A percentile compares a stretch with the other conserved stretches of the same genome.
phyloP scores from a whole-genome alignment of 1,284 basidiomycete genomes.

The Ceratobasidium sp. region DNA sequence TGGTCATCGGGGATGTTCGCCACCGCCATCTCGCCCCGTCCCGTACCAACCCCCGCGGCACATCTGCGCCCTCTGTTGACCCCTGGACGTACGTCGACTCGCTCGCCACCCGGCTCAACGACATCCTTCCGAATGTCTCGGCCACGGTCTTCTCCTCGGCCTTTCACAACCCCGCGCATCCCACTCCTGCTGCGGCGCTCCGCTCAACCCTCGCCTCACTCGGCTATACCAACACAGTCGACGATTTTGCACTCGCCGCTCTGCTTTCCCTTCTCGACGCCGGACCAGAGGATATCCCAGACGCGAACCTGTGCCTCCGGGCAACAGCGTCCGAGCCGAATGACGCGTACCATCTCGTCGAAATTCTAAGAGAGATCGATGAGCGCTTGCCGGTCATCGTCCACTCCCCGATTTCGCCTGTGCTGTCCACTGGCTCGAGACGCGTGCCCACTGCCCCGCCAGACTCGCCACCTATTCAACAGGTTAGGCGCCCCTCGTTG shows the following conservation, averaged over 20 bases:
- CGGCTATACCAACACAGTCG: conserved; percentile 30
- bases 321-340: conserved; percentile 42
- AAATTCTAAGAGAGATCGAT: conserved; percentile 43
- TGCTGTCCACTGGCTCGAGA: background rate
- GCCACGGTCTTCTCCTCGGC: conserved; percentile 31
- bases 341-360: conserved; percentile 42
- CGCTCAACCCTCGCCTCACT: conserved; percentile 31
- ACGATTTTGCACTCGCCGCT: conserved; percentile 39
- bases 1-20: conserved; percentile 39
- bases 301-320: conserved; percentile 43
- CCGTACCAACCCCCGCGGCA: background rate
- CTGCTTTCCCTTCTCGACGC: conserved; percentile 21
- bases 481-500: background rate
- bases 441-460: conserved; percentile 25
- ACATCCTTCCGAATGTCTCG: conserved; percentile 35
- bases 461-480: conserved; percentile 7
- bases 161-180: conserved; percentile 31
- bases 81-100: conserved; percentile 43
- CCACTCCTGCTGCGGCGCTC: conserved; percentile 34
- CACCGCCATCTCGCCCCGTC: conserved; percentile 25
- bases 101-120: conserved; percentile 28
- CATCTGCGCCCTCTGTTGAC: conserved; percentile 6
- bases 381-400: conserved; percentile 27
- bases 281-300: conserved; percentile 11
- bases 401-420: conserved; percentile 12